These are phyloP conservation scores for Coprinellus micaceus DNA, from an alignment of 768 basidiomycete species.

Conservation along the genomic window DNA sequence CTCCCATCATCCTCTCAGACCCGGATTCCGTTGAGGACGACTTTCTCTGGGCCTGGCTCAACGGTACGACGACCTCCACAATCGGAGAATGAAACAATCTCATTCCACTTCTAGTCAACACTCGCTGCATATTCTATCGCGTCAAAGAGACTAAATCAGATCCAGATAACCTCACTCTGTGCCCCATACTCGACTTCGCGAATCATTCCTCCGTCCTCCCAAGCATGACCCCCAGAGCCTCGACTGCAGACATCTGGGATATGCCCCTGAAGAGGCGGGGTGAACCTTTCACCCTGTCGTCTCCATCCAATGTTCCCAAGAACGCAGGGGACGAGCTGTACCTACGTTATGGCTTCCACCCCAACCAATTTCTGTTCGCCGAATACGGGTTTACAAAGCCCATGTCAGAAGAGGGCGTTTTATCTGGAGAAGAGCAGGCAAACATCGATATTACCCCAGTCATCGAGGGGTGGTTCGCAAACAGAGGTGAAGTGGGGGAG, in stretches of 20 bases:
- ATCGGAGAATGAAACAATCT: background rate
- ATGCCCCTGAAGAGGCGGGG: constrained; percentile 31
- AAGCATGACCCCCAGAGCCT: constrained; percentile 40
- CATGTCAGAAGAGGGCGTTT: constrained; percentile 23
- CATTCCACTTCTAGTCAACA: constrained; percentile 63
- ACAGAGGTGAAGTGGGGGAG: constrained; percentile 34
- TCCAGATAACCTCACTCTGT: constrained; percentile 79
- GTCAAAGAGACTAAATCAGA: constrained; percentile 45
- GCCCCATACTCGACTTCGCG: constrained; percentile 88
- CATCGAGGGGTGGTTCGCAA: constrained; percentile 48
- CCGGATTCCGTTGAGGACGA: constrained; percentile 32
- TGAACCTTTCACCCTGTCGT: constrained; percentile 48
- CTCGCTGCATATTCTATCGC: constrained; percentile 79
- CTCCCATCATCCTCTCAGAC: constrained; percentile 6
- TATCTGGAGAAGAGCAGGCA: constrained; percentile 31
- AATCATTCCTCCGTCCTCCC: constrained; percentile 58
- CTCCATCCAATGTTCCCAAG: constrained; percentile 42
- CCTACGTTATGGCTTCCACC: constrained; percentile 77
- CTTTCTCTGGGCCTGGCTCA: constrained; percentile 91
- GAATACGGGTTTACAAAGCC: constrained; percentile 86
- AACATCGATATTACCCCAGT: constrained; percentile 63
- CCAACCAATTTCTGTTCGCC: constrained; percentile 71
- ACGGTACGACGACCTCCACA: constrained; percentile 46
- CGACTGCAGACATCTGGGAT: constrained; percentile 34
- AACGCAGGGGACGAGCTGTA: constrained; percentile 61